Conservation (phyloP, 441 rosid genomes). For the Viola pubescens region DNA sequence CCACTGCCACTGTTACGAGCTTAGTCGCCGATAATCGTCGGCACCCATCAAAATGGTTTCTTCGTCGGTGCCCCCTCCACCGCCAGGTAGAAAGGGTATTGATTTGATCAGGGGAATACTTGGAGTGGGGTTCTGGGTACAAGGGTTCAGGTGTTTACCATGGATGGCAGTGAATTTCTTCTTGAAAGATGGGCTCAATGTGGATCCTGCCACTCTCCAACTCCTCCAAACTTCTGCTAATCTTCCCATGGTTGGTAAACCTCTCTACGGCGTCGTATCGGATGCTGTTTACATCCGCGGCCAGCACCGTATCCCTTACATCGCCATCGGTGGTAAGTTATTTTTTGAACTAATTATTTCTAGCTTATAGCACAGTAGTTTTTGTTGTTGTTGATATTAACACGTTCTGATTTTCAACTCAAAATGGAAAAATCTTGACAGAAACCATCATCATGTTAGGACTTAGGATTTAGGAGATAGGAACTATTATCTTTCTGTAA, state of each 20-base stretch:
- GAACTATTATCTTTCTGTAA: no score
- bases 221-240: constrained; percentile 76
- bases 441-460: no score
- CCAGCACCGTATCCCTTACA: constrained; percentile 87
- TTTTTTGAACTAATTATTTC: neutral
- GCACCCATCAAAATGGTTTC: constrained; percentile 4
- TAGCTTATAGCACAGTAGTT: neutral
- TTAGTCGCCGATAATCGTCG: no score
- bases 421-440: no score
- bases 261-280: constrained; percentile 65
- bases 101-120: constrained; percentile 40
- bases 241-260: constrained; percentile 88
- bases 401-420: no score
- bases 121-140: constrained; percentile 76
- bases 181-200: constrained; percentile 68
- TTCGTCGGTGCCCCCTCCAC: constrained; percentile 5
- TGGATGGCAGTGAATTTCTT: constrained; percentile 80
- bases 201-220: constrained; percentile 72
- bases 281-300: constrained; percentile 63
- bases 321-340: constrained; percentile 68
- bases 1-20: no score
- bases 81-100: constrained; percentile 9
- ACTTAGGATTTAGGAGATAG: no score
- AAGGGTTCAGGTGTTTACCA: constrained; percentile 82
- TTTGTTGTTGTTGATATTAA: no score